Evolutionary conservation across 768 basidiomycete genomes (phyloP).

Genomic region (Leccinum rimulosum): DNA sequence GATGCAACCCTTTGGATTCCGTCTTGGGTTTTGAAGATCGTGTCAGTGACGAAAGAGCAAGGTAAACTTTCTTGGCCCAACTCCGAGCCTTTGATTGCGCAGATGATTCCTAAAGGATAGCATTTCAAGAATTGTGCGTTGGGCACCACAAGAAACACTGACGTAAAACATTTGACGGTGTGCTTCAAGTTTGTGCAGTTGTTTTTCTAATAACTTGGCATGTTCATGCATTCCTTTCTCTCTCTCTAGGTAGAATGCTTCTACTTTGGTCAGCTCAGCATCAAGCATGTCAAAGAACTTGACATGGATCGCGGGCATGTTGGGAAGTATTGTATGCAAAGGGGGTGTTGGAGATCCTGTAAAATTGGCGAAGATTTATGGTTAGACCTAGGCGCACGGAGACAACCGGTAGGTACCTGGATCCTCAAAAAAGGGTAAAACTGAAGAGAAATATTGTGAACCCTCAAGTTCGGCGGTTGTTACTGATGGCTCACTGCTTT

Average conservation of each 20-base stretch:
- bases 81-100: conserved; percentile 1
- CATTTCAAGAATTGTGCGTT: neutral
- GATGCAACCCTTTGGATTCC: neutral
- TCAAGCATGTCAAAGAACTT: conserved; percentile 80
- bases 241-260: conserved; percentile 72
- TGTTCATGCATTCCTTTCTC: conserved; percentile 60
- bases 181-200: conserved; percentile 71
- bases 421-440: conserved; percentile 3
- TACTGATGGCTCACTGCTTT: conserved; percentile 10
- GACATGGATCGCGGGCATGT: conserved; percentile 57
- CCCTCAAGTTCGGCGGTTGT: neutral
- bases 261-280: conserved; percentile 79
- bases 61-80: conserved; percentile 15
- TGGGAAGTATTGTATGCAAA: conserved; percentile 47
- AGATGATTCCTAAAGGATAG: conserved; percentile 14
- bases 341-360: conserved; percentile 31
- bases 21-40: neutral
- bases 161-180: conserved; percentile 65
- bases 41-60: conserved; percentile 5
- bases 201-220: conserved; percentile 51
- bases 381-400: neutral
- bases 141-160: conserved; percentile 15
- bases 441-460: conserved; percentile 2
- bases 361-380: neutral
- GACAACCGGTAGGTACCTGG: conserved; percentile 16